Evolutionary conservation across 805 yeast genomes (phyloP), one percentile per base, ranked within the genome.

Genomic region (Pichia nanzhaoensis): DNA sequence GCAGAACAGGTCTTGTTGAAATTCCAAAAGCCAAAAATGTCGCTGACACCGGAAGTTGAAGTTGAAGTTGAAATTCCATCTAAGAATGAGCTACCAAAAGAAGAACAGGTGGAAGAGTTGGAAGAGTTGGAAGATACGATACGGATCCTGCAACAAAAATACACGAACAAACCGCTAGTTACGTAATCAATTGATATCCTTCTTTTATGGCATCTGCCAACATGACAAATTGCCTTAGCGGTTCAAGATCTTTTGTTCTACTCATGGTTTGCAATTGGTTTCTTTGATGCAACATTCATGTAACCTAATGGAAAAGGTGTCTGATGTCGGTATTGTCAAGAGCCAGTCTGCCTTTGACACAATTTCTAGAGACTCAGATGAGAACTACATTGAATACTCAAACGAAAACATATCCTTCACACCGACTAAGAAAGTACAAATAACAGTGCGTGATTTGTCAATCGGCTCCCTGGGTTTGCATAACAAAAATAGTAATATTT

Each of bases 391-490:
- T 5, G 39, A 27, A 10, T 18, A 14, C n/a, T 10, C 38, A 14
- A 41, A 45, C 17, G 48, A 45, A 24, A 41, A 40, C 19, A 34
- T 45, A 1, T 55, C 63, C 1, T 62, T 62, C 44, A 54, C 63
- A 5, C 48, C 48, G n/a, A 60, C 66, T 6, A 41, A 46, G 16
- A 45, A 47, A 5, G 63, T 62, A 9, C 41, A 49, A 19, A 56
- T 63, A 7, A 43, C 42, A 14, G 66, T 62, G 5, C 41, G 59
- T 21, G 39, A 55, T 18, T 43, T 63, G 5, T 49, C 60, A 1
- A 51, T 63, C 5, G 53, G 55, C 2, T 44, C 59, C 16, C n/a
- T 34, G 28, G 10, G 6, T 10, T 24, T 10, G 10, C 6, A 24
- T 10, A 24, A 10, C 28, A 24, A 24, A 24, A 24, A 24, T 6